Percentiles rank a stretch among this genome's conserved stretches.
Evolutionary conservation across 2,329 filamentous ascomycete species (phyloP).

Genomic region (Metarhizium rileyi): DNA sequence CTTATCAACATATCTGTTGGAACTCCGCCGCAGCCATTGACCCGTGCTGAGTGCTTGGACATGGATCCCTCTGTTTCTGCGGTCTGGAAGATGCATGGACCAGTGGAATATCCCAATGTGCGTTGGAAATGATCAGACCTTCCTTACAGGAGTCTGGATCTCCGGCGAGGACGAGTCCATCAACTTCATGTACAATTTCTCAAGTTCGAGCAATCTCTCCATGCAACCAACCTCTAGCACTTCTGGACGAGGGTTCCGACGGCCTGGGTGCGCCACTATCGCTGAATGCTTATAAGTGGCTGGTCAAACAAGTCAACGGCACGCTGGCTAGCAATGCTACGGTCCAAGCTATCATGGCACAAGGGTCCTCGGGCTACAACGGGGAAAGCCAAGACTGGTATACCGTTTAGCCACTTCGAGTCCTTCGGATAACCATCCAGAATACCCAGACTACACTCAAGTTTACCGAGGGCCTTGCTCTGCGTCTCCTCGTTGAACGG

Average conservation of each 20-base stretch:
- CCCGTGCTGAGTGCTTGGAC: conserved; percentile 2
- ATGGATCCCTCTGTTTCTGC: conserved; percentile 4
- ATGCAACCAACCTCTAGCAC: not conserved
- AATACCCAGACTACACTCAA: too few species aligned
- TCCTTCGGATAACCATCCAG: not conserved
- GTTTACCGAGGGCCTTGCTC: too few species aligned
- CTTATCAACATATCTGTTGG: conserved; percentile 4
- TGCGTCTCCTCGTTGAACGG: not conserved
- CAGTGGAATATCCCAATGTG: not conserved
- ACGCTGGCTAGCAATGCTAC: not conserved
- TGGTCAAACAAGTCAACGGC: not conserved
- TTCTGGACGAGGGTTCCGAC: conserved; percentile 3
- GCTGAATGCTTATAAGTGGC: not conserved
- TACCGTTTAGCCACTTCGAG: not conserved
- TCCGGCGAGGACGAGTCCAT: too few species aligned
- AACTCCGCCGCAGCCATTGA: not conserved
- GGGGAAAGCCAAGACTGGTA: conserved; percentile 1
- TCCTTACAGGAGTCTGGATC: too few species aligned
- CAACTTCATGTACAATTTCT: too few species aligned
- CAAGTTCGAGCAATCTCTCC: too few species aligned
- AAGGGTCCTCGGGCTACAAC: conserved; percentile 3
- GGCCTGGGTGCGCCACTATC: conserved; percentile 3
- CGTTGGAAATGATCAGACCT: conserved; percentile 1
- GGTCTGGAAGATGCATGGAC: conserved; percentile 2
- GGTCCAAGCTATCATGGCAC: not conserved